Evolutionary conservation across 176 grass and related monocot species (phyloP).

Genomic region (Cenchrus purpureus): DNA sequence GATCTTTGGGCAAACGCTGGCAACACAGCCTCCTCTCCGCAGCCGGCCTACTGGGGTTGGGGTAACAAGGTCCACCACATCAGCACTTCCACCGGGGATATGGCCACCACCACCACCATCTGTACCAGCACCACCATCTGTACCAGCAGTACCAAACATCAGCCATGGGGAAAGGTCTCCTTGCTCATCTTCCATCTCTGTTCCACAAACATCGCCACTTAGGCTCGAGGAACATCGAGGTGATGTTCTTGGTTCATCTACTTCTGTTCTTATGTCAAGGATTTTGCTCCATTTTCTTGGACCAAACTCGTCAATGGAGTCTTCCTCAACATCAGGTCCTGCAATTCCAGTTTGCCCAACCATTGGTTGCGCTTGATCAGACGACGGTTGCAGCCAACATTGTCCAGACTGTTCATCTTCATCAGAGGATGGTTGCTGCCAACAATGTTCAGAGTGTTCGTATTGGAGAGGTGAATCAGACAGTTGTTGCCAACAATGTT

Average conservation of each 20-base stretch:
- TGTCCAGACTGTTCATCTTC: neutral
- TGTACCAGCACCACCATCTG: neutral
- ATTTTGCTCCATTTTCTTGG: slow-evolving; percentile 2
- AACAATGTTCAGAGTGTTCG: neutral
- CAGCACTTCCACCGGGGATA: slow-evolving; percentile 11
- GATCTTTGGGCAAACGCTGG: slow-evolving; percentile 33
- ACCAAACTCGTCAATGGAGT: slow-evolving; percentile 28
- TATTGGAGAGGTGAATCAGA: too few relatives aligned
- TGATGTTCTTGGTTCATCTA: neutral
- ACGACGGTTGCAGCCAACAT: neutral
- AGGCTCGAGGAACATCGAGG: slow-evolving; percentile 26
- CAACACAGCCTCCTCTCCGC: slow-evolving; percentile 15
- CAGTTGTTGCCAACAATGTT: neutral
- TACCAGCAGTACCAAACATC: neutral
- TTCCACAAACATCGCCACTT: neutral
- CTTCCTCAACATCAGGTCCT: slow-evolving; percentile 1
- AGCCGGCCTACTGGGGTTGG: slow-evolving; percentile 49
- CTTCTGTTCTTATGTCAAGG: neutral
- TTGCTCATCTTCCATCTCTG: neutral
- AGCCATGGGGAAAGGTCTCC: slow-evolving; percentile 1
- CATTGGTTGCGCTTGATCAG: neutral
- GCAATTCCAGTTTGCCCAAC: neutral
- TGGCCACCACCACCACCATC: neutral
- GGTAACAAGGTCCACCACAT: slow-evolving; percentile 71
- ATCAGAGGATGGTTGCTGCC: neutral